Base-by-base conservation (phyloP, 1,284 basidiomycete genomes). In the Sanghuangporus sanghuang region DNA sequence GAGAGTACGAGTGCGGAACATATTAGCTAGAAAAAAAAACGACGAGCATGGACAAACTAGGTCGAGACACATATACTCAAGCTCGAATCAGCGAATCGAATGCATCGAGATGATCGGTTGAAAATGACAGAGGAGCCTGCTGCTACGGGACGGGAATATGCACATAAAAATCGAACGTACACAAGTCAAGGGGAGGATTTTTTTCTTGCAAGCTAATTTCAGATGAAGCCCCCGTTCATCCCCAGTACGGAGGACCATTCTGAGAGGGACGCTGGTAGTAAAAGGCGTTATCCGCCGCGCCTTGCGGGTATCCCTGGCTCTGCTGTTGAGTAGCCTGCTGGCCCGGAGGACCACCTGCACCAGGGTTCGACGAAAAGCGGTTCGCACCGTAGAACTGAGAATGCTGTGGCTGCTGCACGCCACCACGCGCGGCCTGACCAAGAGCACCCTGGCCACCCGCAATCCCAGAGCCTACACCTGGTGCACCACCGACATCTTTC, bases 291-390 rank as follows among this genome's bases (percentile, higher is more conserved):
- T 90, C 88, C 55, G 79, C 82, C n/a, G 40, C 63, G 48, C 81
- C 82, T 70, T 89, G 88, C 7, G 81, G 81, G 71, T 86, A 86
- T n/a, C 81, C 85, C 6, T 86, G 78, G 69, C 87, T 85, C 71
- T 86, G 86, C 21, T 85, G 85, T 8, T 80, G 81, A 68, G 86
- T 85, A 16, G 66, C 72, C 67, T 79, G 77, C 53, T 79, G 74
- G 42, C 71, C 71, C 54, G 79, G 77, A 23, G 78, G 78, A 32
- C 78, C 79, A 52, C 78, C 75, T 12, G 73, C 74, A 48, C 39
- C 49, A 12, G 78, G 79, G 63, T 76, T 78, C 32, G 78, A 78
- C 35, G 78, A 82, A 67, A 87, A 89, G 53, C 87, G 79, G 67
- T 83, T 86, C 0, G 76, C 81, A 42, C 80, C 82, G 65, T 90